These are phyloP conservation scores for Cymbopogon flexuosus DNA, from an alignment of 202 grass and related monocot genomes.

Conservation along the genomic window DNA sequence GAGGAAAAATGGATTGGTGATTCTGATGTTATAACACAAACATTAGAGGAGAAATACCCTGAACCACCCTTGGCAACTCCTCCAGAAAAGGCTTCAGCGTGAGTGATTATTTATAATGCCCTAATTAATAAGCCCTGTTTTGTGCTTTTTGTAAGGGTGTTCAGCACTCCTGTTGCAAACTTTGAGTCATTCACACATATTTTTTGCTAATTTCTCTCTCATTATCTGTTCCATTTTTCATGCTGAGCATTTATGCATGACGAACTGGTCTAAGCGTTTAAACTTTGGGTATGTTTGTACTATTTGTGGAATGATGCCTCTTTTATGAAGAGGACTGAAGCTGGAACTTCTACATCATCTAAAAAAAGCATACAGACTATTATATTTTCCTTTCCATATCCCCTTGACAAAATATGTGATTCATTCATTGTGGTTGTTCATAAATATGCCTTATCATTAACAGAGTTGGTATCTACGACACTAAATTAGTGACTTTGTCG, in stretches of 20 bases:
- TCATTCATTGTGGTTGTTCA: neutral
- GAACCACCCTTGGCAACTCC: constrained; percentile 70
- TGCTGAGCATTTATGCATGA: neutral
- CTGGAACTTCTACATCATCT: neutral
- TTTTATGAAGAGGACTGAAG: neutral
- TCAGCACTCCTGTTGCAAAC: neutral
- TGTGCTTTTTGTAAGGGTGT: neutral
- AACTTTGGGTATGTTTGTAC: neutral
- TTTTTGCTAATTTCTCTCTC: neutral
- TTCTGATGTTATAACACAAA: constrained; percentile 80
- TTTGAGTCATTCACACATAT: neutral
- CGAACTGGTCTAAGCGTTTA: neutral
- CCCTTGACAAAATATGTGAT: neutral
- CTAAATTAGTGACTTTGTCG: neutral
- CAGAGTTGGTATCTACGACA: neutral
- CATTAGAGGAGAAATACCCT: constrained; percentile 81
- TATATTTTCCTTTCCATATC: neutral
- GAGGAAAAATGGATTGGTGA: constrained; percentile 79
- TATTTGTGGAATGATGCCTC: neutral
- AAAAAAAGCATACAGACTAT: neutral
- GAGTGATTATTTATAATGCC: constrained; percentile 30
- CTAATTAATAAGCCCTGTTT: neutral
- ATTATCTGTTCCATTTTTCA: neutral
- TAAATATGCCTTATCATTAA: neutral
- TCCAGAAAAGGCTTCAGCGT: constrained; percentile 68